Evolutionary conservation across 2,329 filamentous ascomycete genomes (phyloP), one percentile per base, ranked within the genome.

Genomic region (Pseudogymnoascus pannorum): DNA sequence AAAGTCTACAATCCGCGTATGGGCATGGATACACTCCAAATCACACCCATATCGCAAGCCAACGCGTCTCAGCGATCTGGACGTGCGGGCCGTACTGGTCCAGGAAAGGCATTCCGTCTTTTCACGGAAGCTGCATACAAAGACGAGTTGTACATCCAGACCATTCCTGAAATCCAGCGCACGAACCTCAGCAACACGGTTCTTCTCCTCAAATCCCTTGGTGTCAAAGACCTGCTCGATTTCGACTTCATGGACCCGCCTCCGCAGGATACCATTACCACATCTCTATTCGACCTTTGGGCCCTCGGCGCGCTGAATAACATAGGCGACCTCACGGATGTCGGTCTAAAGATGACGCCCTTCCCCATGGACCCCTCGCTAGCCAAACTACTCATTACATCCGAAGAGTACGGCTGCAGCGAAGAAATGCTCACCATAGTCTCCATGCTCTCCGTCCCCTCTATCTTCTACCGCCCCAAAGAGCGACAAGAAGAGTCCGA

Each of bases 231-330:
- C 67, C 79, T 99, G 8, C 77, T 99, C 1, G 93, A 99, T 73
- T 99, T 99, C 71, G 92, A 97, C 73, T 99, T 99, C 69, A 97
- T 99, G 93, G 94, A 99, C 68, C 94, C 94, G 1, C 94, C 94
- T 5, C 94, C 94, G 0, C 94, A 99, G 75, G 95, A 99, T 70
- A 97, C 92, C 0, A 97, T 99, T 66, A 93, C 91, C 0, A 99
- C 94, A 0, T 97, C 92, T 3, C 86, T 99, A 35, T 99, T 97
- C 75, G 94, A 99, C 69, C 84, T 99, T 0, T 99, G 94, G 94
- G 92, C 94, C 0, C 80, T 99, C 0, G 94, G 94, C 1, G 93
- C 94, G 0, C 77, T 99, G 11, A 91, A 97, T 72, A 97, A 99
- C 68, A 82, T 97, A 14, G 95, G 94, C 35, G 91, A 97, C 66